Base-by-base conservation (phyloP, 805 yeast species). In the Kodamaea hsintzibuensis region DNA sequence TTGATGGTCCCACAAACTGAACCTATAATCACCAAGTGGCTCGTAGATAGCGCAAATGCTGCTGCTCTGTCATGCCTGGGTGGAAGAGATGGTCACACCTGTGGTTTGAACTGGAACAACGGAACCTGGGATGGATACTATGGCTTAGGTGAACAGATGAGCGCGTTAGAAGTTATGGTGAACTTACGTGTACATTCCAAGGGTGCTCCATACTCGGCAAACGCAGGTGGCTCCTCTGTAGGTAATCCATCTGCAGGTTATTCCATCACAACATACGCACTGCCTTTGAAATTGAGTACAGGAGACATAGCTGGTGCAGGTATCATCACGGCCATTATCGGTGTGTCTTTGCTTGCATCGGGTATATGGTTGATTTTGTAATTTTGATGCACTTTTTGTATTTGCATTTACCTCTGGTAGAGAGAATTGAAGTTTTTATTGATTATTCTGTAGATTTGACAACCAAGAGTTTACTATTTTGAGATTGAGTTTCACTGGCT, bases 51-150 rank as follows among this genome's bases (percentile, higher is more conserved):
- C 4, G 79, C 81, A 43, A 62, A 63, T 49, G 59, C 56, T 13
- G 92, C 82, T 1, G 90, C 91, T 1, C 66, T 70, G 49, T 77
- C 91, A 1, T 88, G 95, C 69, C 66, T 79, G 9, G 95, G 93
- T 60, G 98, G 97, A 62, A 56, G 72, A 3, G 98, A 92, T 68
- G 90, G 90, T 14, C 87, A 83, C 58, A 92, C 98, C 0, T 88
- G 96, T 76, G 95, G 93, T 33, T 66, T 81, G 57, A 76, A 80
- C 66, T 88, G 96, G 96, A 67, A 74, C 14, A 60, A 70, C n/a
- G 55, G 55, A 8, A 72, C 72, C 7, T 81, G 87, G 82, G 95
- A 88, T 69, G 85, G 82, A 0, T 57, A 61, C 47, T 88, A 81
- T 62, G 95, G 96, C 25, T 71, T 89, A 30, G 95, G 95, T 60